Conservation (phyloP, 306 rosid species). For the Lathyrus tuberosus region DNA sequence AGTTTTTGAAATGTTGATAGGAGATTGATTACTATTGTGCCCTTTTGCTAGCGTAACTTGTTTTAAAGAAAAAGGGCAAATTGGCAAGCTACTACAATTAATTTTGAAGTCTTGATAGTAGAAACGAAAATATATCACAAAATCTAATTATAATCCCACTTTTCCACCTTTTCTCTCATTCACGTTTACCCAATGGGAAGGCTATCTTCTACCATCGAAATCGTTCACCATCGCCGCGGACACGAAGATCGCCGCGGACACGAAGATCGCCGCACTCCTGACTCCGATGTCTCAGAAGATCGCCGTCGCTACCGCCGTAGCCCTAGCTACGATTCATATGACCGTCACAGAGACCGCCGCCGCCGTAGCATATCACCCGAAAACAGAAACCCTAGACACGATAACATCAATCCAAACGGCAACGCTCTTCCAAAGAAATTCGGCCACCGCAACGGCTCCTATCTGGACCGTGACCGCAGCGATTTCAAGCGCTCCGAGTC, state of each 20-base stretch:
- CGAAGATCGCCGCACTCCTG: conserved; percentile 49
- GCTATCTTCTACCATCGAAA: conserved; percentile 53
- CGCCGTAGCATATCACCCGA: conserved; percentile 50
- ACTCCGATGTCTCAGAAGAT: conserved; percentile 46
- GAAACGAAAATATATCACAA: no score
- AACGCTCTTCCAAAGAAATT: conserved; percentile 64
- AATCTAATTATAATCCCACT: no score
- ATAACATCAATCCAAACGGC: conserved; percentile 33
- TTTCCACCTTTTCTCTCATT: background rate
- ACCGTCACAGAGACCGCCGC: conserved; percentile 35
- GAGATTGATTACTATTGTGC: no score
- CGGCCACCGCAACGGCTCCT: conserved; percentile 54
- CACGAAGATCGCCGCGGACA: conserved; percentile 46
- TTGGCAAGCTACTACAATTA: no score
- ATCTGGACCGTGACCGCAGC: conserved; percentile 49
- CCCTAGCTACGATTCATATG: conserved; percentile 74
- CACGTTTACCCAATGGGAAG: conserved; percentile 50
- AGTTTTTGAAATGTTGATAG: no score
- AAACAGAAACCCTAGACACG: conserved; percentile 52
- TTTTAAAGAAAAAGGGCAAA: no score
- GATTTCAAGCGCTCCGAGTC: conserved; percentile 54
- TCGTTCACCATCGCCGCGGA: conserved; percentile 43
- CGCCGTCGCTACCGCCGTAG: conserved; percentile 59
- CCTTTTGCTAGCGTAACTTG: no score
- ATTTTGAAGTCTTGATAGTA: no score